A percentile compares a stretch with the other conserved stretches of the same genome.
phyloP scores from a whole-genome alignment of 306 rosid species.

The Mimosa pudica region DNA sequence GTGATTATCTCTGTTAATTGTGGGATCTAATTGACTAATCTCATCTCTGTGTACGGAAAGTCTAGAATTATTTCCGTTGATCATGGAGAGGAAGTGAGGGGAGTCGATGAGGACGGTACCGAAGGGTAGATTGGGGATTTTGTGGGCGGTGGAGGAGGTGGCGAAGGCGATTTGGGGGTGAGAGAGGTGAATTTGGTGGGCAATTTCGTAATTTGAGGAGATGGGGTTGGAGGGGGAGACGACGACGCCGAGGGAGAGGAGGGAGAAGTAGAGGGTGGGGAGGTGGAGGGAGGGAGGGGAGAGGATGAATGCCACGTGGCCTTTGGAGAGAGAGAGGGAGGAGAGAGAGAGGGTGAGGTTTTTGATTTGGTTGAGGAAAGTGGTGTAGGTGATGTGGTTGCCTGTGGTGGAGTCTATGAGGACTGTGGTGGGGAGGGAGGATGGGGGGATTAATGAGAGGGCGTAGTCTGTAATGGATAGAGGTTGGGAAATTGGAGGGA shows the following conservation, averaged over 20 bases:
- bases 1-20: no score
- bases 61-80: slow-evolving; percentile 4
- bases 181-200: slow-evolving; percentile 55
- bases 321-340: slow-evolving; percentile 51
- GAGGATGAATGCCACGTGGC: slow-evolving; percentile 78
- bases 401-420: slow-evolving; percentile 51
- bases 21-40: no score
- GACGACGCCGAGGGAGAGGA: slow-evolving; percentile 65
- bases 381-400: slow-evolving; percentile 44
- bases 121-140: slow-evolving; percentile 34
- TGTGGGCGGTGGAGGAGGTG: slow-evolving; percentile 40
- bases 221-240: slow-evolving; percentile 77
- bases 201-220: slow-evolving; percentile 59
- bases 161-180: slow-evolving; percentile 72
- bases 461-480: slow-evolving; percentile 45
- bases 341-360: slow-evolving; percentile 54
- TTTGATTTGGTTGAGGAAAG: slow-evolving; percentile 51
- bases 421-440: slow-evolving; percentile 33
- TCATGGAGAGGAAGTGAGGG: slow-evolving; percentile 64
- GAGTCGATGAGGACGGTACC: slow-evolving; percentile 67
- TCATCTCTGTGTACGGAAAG: no score
- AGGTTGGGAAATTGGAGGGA: slow-evolving; percentile 42
- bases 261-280: slow-evolving; percentile 78
- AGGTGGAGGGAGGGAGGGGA: slow-evolving; percentile 61
- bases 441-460: slow-evolving; percentile 43